Evolutionary conservation across 208 protist genomes (phyloP).

Genomic region (Endotrypanum monterogeii): DNA sequence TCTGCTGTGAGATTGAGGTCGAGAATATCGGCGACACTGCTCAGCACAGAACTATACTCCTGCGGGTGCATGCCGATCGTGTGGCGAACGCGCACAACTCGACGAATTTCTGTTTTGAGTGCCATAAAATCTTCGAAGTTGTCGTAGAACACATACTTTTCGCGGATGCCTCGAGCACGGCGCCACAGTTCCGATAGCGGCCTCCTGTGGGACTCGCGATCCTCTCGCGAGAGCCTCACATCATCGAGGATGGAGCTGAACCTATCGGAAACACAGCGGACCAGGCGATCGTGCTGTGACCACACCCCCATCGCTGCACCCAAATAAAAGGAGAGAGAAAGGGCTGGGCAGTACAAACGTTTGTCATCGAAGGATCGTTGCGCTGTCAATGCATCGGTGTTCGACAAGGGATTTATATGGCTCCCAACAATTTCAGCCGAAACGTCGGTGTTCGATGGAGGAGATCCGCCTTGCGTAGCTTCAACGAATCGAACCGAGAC

Average conservation of each 20-base stretch:
- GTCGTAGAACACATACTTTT: slow-evolving; percentile 11
- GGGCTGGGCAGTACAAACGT: slow-evolving; percentile 10
- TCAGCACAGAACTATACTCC: slow-evolving; percentile 29
- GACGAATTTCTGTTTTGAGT: slow-evolving; percentile 30
- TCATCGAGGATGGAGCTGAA: slow-evolving; percentile 27
- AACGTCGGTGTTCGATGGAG: neutral
- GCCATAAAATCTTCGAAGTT: slow-evolving; percentile 30
- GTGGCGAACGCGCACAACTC: slow-evolving; percentile 26
- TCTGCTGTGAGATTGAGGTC: slow-evolving; percentile 5
- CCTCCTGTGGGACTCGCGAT: neutral
- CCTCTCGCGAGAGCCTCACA: slow-evolving; percentile 10
- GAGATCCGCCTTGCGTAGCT: neutral
- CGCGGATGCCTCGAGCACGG: slow-evolving; percentile 15
- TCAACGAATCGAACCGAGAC: neutral
- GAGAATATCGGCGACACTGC: slow-evolving; percentile 13
- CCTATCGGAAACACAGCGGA: slow-evolving; percentile 3
- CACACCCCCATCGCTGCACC: slow-evolving; percentile 12
- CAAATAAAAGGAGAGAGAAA: slow-evolving; percentile 15
- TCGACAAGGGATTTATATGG: neutral
- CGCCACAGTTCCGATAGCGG: slow-evolving; percentile 7
- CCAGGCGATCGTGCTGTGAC: slow-evolving; percentile 6
- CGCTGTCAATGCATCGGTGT: neutral
- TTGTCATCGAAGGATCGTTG: neutral
- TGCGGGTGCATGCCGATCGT: slow-evolving; percentile 35
- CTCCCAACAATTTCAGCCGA: neutral